Evolutionary conservation across 2,329 filamentous ascomycete species (phyloP).

Genomic region (Berkeleyomyces rouxiae): DNA sequence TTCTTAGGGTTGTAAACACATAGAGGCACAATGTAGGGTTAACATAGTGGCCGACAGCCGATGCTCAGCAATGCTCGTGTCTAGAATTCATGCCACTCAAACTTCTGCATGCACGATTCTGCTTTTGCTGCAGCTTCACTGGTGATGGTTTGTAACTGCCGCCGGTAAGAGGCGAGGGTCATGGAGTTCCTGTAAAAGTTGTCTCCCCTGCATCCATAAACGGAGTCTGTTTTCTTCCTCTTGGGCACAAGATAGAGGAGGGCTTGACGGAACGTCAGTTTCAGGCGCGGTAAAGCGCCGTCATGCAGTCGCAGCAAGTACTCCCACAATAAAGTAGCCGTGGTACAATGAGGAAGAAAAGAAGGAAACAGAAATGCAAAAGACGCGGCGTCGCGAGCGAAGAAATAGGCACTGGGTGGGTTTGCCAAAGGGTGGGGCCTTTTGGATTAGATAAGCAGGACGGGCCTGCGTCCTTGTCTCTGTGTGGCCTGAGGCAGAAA

Average conservation of each 20-base stretch:
- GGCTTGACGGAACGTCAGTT: slow-evolving; percentile 37
- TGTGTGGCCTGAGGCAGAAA: slow-evolving; percentile 24
- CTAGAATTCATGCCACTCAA: too few species aligned
- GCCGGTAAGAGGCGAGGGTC: slow-evolving; percentile 56
- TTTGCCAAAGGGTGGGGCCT: background rate
- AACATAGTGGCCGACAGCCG: too few species aligned
- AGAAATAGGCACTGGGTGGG: slow-evolving; percentile 15
- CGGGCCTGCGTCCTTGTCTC: background rate
- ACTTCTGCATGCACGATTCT: background rate
- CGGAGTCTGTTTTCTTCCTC: slow-evolving; percentile 39
- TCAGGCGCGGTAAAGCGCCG: background rate
- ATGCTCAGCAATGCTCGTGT: too few species aligned
- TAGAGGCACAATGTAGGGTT: too few species aligned
- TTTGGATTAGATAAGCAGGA: background rate
- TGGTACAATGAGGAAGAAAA: slow-evolving; percentile 42
- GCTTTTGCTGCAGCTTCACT: background rate
- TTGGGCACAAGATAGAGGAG: slow-evolving; percentile 59
- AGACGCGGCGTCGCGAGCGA: slow-evolving; percentile 15
- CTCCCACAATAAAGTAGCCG: slow-evolving; percentile 57
- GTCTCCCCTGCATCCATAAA: slow-evolving; percentile 56
- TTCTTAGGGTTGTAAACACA: too few species aligned
- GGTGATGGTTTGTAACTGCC: slow-evolving; percentile 40
- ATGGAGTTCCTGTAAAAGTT: slow-evolving; percentile 32
- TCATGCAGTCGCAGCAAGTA: slow-evolving; percentile 33
- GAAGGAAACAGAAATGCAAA: slow-evolving; percentile 21